These are phyloP conservation scores for Backusella luteola DNA, from an alignment of 192 early-diverging fungal species.

Conservation along the genomic window DNA sequence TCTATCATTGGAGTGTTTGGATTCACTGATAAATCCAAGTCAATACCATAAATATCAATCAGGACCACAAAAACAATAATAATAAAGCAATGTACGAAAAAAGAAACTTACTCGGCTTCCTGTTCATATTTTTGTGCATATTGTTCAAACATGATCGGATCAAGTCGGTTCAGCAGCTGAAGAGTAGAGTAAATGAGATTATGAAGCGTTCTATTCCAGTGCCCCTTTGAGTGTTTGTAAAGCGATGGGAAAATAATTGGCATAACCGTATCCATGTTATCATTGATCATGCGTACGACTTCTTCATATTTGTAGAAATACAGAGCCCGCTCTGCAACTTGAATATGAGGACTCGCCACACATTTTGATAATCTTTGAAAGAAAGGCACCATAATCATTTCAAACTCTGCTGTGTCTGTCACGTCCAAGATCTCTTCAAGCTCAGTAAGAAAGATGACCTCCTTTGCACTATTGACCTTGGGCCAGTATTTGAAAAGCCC, in stretches of 20 bases:
- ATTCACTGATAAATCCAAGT: background rate
- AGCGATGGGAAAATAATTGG: constrained; percentile 97
- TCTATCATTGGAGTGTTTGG: constrained; percentile 3
- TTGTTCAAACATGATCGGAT: constrained; percentile 93
- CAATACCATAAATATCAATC: background rate
- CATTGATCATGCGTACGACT: constrained; percentile 91
- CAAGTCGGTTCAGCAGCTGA: constrained; percentile 95
- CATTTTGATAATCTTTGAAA: constrained; percentile 95
- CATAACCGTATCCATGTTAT: constrained; percentile 88
- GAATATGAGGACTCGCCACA: constrained; percentile 95
- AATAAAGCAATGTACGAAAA: background rate
- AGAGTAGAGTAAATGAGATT: constrained; percentile 95
- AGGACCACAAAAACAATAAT: background rate
- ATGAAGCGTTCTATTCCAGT: constrained; percentile 98
- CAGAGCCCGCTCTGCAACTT: constrained; percentile 92
- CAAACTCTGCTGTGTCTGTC: constrained; percentile 92
- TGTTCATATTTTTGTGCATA: constrained; percentile 94
- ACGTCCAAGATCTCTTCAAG: constrained; percentile 97
- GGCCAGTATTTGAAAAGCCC: constrained; percentile 96
- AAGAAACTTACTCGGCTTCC: constrained; percentile 68
- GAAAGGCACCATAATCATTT: constrained; percentile 84
- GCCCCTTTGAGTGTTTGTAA: constrained; percentile 92
- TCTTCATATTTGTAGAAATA: constrained; percentile 99
- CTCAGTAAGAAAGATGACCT: constrained; percentile 99
- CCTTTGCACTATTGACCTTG: constrained; percentile 98